Evolutionary conservation across 371 early-diverging fungal species (phyloP), one percentile per base, ranked within the genome.

Genomic region (Homolaphlyctis polyrhiza): DNA sequence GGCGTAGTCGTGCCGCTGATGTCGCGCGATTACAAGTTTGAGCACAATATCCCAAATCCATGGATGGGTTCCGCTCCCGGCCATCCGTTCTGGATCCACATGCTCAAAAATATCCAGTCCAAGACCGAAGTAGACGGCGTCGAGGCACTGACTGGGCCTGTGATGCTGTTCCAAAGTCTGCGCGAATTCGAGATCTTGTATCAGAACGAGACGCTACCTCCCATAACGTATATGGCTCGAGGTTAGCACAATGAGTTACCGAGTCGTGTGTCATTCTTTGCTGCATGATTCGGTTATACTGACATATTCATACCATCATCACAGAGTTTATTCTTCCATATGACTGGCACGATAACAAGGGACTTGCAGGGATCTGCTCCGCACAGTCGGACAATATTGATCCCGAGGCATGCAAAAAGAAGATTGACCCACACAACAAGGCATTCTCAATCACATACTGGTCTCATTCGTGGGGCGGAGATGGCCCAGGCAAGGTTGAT

Each of bases 1-100:
- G 45, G 47, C 34, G 60, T 61, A 18, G 3, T 61, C 33, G 35
- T 54, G 27, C 23, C 33, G 27, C 36, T 23, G 29, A 61, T 68
- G 62, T 21, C 57, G 1, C 48, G 33, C 6, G 57, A 71, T 30
- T 54, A 39, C 21, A 30, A 45, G 28, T 67, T 25, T 34, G 62
- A 68, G 18, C 66, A 63, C 57, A 62, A 68, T 36, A 60, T 73
- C 14, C 74, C 74, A 4, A 73, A 73, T 49, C 68, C 74, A 32
- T 73, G 71, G 71, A 60, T 73, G 68, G 74, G 69, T 35, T 59
- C 63, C 27, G 30, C 32, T 13, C 71, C 71, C 16, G 66, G 64
- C 11, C 74, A 73, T 60, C 57, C 65, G 43, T 73, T 73, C 45
- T 73, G 74, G 71, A 25, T 71, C 57, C 57, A 51, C 27, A 18